Base-by-base conservation (phyloP, 2,329 filamentous ascomycete species). In the Cadophora sp. region DNA sequence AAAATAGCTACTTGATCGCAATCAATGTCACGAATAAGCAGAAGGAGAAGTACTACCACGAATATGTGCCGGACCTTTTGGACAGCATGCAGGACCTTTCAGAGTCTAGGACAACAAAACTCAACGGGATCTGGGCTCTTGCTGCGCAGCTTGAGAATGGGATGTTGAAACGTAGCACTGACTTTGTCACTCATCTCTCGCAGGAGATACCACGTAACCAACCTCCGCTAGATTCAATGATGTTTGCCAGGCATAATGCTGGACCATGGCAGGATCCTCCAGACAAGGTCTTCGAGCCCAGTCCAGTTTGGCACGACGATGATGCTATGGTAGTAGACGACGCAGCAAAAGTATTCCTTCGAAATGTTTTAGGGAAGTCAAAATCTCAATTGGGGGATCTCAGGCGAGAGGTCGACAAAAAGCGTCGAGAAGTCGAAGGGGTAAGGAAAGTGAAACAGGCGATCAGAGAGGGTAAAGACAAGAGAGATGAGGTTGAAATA, bases 11-110 rank as follows among this genome's bases (percentile, higher is more conserved):
- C 78, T 83, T 99, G 69, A 97, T 99, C 76, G 87, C 89, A 69
- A 97, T 99, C 82, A 97, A 97, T 78, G 93, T 98, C 68, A 97
- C 94, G 40, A 99, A 99, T 81, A 97, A 96, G 82, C 91, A 97
- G 77, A 99, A 98, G 83, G 94, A 97, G 78, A 93, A 91, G 77
- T 98, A 98, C 83, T 99, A 97, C 77, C 91, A 98, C 78, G 94
- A 97, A 79, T 98, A 98, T 79, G 86, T 99, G 24, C 96, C 96
- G 9, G 96, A 98, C 77, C 82, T 98, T 68, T 86, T 99, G 78
- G 93, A 98, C 81, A 94, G 94, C 74, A 82, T 99, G 67, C 96
- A 99, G 83, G 94, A 97, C 75, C 87, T 99, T 63, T 94, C 92
- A 69, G 94, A 99, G 81, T 97, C 95, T 69, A 89, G 93, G 63